Base-by-base conservation (phyloP, 306 rosid species). In the Vigna radiata region DNA sequence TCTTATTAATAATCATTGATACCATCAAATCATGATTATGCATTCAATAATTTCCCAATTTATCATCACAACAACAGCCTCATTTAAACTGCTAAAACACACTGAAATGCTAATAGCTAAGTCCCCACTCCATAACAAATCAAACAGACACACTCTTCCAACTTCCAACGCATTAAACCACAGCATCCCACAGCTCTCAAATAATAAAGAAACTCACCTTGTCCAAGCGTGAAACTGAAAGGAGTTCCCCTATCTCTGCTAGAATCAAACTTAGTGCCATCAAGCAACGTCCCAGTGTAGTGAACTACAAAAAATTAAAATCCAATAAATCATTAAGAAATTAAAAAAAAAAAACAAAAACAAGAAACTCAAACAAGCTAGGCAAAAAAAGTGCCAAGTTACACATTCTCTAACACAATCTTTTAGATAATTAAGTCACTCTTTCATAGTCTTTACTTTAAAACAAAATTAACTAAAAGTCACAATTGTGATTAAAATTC, bases 201-300 rank as follows among this genome's bases (percentile, higher is more conserved):
- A 65, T 13, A 53, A 27, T 2, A 8, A 8, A 55, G 1, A 1
- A 31, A 64, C 89, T 80, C 36, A 95, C 98, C 98, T 85, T 89
- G 98, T 37, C 98, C 98, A 23, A 95, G 98, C n/a, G 96, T 90
- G 79, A 95, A 95, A 84, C 79, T 89, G 82, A 95, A 92, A 4
- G 97, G 91, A 4, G 84, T 84, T 21, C 83, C 95, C 27, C 83
- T 76, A 43, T 92, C 96, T 21, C 97, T 92, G 87, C 97, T 95
- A 5, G 98, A 95, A 89, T 95, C 98, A 68, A 95, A 95, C 83
- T 88, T 77, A 0, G 98, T 89, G 60, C 98, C 97, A 80, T 95
- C 97, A 18, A 90, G 93, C 84, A 95, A 61, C 14, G 97, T 95
- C 31, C 97, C 98, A 21, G 96, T 92, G 53, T 95, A 95, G 65